These are phyloP conservation scores for Xylariales sp. DNA, from an alignment of 2,329 filamentous ascomycete genomes.

Conservation along the genomic window DNA sequence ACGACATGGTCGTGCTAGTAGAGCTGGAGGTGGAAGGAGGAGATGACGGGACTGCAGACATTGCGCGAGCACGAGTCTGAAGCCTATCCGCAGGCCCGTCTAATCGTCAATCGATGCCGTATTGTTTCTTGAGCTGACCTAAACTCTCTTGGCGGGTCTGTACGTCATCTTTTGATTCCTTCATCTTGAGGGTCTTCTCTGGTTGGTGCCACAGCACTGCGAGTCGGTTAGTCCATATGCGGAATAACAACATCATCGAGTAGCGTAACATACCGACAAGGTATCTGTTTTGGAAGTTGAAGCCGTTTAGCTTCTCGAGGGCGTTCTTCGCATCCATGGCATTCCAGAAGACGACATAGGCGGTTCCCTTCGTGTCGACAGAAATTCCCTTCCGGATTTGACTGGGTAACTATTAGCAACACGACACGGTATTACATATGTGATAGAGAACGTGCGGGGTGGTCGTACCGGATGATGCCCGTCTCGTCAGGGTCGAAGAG, in stretches of 20 bases:
- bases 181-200: slow-evolving; percentile 80
- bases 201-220: slow-evolving; percentile 73
- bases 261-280: slow-evolving; percentile 81
- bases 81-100: slow-evolving; percentile 72
- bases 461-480: slow-evolving; percentile 48
- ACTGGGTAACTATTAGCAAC: slow-evolving; percentile 59
- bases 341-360: slow-evolving; percentile 99
- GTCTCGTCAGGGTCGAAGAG: slow-evolving; percentile 74
- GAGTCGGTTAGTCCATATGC: slow-evolving; percentile 25
- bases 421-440: background rate
- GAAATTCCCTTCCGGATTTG: slow-evolving; percentile 99
- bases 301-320: slow-evolving; percentile 99
- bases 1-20: slow-evolving; percentile 42
- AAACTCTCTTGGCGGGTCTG: slow-evolving; percentile 94
- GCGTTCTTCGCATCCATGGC: slow-evolving; percentile 98
- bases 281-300: slow-evolving; percentile 99
- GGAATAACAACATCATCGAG: slow-evolving; percentile 21
- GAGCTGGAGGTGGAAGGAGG: slow-evolving; percentile 51
- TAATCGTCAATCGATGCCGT: slow-evolving; percentile 97
- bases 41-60: slow-evolving; percentile 72
- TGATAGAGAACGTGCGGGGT: background rate
- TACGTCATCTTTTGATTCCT: slow-evolving; percentile 94
- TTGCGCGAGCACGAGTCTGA: slow-evolving; percentile 57
- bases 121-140: slow-evolving; percentile 97
- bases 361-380: slow-evolving; percentile 96